These are phyloP conservation scores for Candida montana DNA, from an alignment of 805 yeast species.

Conservation along the genomic window DNA sequence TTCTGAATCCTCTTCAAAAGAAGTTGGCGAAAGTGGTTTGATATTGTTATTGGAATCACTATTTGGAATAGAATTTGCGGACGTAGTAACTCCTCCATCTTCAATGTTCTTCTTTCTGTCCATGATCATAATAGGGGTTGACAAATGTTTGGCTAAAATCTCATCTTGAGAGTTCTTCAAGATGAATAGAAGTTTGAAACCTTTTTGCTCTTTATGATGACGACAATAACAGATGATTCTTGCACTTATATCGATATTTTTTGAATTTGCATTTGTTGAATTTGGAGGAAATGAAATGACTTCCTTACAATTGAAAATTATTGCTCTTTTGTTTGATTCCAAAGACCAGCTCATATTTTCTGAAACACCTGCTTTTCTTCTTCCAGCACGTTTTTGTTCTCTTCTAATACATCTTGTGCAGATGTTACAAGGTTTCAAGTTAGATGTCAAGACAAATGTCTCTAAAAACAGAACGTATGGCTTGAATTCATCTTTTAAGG, in stretches of 20 bases:
- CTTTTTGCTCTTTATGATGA: conserved; percentile 85
- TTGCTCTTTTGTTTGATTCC: conserved; percentile 68
- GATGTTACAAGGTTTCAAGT: conserved; percentile 56
- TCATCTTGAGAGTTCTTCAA: conserved; percentile 55
- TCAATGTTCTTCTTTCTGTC: conserved; percentile 64
- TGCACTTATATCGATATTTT: conserved; percentile 47
- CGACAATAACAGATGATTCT: conserved; percentile 94
- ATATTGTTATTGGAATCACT: conserved; percentile 17
- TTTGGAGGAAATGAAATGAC: conserved; percentile 62
- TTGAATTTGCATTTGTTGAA: conserved; percentile 26
- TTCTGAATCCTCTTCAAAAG: conserved; percentile 58
- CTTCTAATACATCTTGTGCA: conserved; percentile 88
- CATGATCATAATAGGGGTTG: conserved; percentile 83
- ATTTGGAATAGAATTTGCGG: conserved; percentile 10
- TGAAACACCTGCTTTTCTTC: conserved; percentile 78
- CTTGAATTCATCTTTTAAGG: conserved; percentile 41
- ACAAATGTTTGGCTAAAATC: conserved; percentile 65
- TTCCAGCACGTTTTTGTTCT: conserved; percentile 88
- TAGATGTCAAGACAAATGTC: conserved; percentile 65
- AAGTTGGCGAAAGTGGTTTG: conserved; percentile 51
- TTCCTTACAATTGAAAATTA: conserved; percentile 89
- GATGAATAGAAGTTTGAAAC: conserved; percentile 70
- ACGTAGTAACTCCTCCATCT: conserved; percentile 8
- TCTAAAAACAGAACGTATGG: conserved; percentile 64
- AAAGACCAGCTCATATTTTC: conserved; percentile 78